Conservation (phyloP, 1,284 basidiomycete genomes). For the Ganoderma resinaceum region DNA sequence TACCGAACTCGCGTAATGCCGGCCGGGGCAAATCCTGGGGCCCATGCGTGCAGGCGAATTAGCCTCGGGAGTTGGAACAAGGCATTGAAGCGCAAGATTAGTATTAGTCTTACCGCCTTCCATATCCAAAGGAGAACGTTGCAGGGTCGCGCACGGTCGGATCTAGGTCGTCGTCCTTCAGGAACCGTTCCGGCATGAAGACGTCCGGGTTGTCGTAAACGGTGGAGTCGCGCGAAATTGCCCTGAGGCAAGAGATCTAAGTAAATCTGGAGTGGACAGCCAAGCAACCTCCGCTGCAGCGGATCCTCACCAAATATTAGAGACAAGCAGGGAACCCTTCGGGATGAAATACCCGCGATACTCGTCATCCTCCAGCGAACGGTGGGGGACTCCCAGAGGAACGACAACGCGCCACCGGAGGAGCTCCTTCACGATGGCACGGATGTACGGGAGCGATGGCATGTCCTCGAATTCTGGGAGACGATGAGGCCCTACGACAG, state of each 20-base stretch:
- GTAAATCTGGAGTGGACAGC: too few relatives aligned
- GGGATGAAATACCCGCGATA: conserved; percentile 42
- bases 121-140: conserved; percentile 44
- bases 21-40: conserved; percentile 33
- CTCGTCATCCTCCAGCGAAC: conserved; percentile 38
- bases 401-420: conserved; percentile 27
- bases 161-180: conserved; percentile 43
- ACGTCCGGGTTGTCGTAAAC: conserved; percentile 42
- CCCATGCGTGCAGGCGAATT: background rate
- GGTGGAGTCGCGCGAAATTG: conserved; percentile 36
- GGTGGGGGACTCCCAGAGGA: conserved; percentile 38
- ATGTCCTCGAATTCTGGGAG: conserved; percentile 47
- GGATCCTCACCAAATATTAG: conserved; percentile 38
- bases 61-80: background rate
- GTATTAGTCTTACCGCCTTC: conserved; percentile 38
- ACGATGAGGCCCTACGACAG: conserved; percentile 35
- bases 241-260: conserved; percentile 9
- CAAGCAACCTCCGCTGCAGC: too few relatives aligned
- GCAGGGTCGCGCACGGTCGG: conserved; percentile 38
- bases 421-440: conserved; percentile 23
- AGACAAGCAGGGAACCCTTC: conserved; percentile 36
- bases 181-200: conserved; percentile 46
- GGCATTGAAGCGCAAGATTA: background rate
- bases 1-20: conserved; percentile 27
- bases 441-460: conserved; percentile 23